Evolutionary conservation across 257 asterid genomes (phyloP).

Genomic region (Solanum etuberosum): DNA sequence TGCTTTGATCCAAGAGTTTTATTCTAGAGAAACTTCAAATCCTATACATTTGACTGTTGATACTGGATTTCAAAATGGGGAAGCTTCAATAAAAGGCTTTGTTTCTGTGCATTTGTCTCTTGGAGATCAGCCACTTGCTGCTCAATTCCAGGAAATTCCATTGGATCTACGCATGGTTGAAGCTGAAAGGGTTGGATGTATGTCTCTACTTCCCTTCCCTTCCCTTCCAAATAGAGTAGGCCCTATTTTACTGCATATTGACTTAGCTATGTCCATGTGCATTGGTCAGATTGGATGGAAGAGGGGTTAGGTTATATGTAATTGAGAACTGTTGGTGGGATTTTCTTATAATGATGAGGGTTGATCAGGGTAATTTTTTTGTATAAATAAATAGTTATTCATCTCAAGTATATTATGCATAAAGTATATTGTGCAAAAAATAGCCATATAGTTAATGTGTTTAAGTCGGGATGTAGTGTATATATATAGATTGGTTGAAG

Average conservation of each 20-base stretch:
- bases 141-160: slow-evolving; percentile 90
- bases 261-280: slow-evolving; percentile 36
- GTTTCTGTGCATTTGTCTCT: slow-evolving; percentile 48
- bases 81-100: slow-evolving; percentile 50
- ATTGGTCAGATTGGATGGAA: background rate
- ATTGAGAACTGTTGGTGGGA: background rate
- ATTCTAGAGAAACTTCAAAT: slow-evolving; percentile 53
- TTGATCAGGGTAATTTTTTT: background rate
- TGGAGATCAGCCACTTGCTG: slow-evolving; percentile 87
- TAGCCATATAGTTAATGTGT: background rate
- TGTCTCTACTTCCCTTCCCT: slow-evolving; percentile 36
- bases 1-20: slow-evolving; percentile 74
- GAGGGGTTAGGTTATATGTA: background rate
- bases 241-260: slow-evolving; percentile 40
- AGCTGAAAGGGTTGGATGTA: slow-evolving; percentile 90
- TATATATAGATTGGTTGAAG: background rate
- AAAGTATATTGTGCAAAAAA: background rate
- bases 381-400: background rate
- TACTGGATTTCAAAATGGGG: slow-evolving; percentile 49
- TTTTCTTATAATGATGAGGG: background rate
- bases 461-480: background rate
- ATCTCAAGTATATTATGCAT: background rate
- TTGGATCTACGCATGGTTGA: slow-evolving; percentile 80
- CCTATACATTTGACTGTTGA: slow-evolving; percentile 85
- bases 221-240: slow-evolving; percentile 21